phyloP scores from a whole-genome alignment of 2,329 filamentous ascomycete genomes.

The Helminthosporium solani region DNA sequence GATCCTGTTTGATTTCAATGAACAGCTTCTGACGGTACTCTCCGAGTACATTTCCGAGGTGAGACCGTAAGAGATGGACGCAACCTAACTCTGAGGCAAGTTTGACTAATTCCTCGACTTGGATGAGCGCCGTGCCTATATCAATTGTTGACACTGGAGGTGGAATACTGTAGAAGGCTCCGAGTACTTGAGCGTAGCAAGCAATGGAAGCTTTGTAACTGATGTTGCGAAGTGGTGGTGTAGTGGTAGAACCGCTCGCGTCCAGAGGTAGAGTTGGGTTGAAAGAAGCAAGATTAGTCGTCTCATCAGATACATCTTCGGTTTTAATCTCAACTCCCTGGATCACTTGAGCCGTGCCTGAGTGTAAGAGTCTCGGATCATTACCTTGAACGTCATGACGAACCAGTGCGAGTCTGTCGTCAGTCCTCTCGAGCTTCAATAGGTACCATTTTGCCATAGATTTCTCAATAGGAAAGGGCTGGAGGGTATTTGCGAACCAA shows the following conservation, averaged over 20 bases:
- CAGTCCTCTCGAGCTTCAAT: constrained; percentile 7
- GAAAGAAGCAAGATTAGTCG: not conserved
- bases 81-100: constrained; percentile 27
- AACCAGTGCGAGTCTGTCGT: constrained; percentile 4
- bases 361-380: not conserved
- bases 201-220: not conserved
- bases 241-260: not conserved
- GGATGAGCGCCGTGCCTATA: constrained; percentile 20
- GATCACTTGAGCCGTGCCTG: not conserved
- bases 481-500: constrained; percentile 10
- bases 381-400: constrained; percentile 1
- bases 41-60: constrained; percentile 24
- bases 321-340: constrained; percentile 8
- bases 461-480: not conserved
- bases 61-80: constrained; percentile 20
- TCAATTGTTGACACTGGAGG: constrained; percentile 15
- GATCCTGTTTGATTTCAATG: constrained; percentile 32
- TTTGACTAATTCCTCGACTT: constrained; percentile 28
- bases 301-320: constrained; percentile 7
- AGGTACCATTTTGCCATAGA: constrained; percentile 2
- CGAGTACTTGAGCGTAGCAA: constrained; percentile 25
- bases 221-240: not conserved
- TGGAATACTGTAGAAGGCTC: constrained; percentile 25
- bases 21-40: constrained; percentile 28
- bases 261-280: not conserved